A percentile compares a stretch with the other conserved stretches of the same genome.
phyloP scores from a whole-genome alignment of 148 eudicot species.

The Salicornia ramosissima region DNA sequence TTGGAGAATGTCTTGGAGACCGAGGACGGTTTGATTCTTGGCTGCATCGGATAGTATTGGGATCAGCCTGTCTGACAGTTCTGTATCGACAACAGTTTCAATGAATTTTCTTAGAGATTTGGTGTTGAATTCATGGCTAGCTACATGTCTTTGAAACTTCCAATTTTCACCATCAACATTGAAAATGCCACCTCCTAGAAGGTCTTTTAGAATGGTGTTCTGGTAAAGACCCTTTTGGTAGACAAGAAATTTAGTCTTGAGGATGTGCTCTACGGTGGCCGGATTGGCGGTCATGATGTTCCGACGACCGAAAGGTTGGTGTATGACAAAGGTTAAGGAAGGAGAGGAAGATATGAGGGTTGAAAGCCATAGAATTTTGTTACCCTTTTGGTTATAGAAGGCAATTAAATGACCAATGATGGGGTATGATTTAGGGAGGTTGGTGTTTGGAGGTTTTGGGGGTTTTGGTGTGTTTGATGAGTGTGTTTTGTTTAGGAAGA shows the following conservation, averaged over 20 bases:
- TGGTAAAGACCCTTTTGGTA: constrained; percentile 31
- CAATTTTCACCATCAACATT: constrained; percentile 37
- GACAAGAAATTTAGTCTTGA: constrained; percentile 16
- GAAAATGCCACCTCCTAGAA: constrained; percentile 43
- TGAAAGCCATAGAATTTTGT: constrained; percentile 12
- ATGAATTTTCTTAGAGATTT: constrained; percentile 34
- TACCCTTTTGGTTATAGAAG: background rate
- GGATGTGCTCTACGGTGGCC: constrained; percentile 8
- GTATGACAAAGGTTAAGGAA: constrained; percentile 11
- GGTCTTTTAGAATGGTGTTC: constrained; percentile 14
- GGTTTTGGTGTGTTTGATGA: background rate
- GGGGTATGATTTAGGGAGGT: background rate
- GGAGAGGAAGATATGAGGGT: constrained; percentile 18
- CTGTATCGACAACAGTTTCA: constrained; percentile 36
- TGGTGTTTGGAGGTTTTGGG: background rate
- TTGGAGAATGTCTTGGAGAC: constrained; percentile 27
- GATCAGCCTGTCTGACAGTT: constrained; percentile 32
- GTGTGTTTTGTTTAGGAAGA: background rate
- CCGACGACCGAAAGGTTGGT: constrained; percentile 15
- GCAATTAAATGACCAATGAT: constrained; percentile 19
- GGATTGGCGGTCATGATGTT: background rate
- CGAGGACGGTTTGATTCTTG: constrained; percentile 17
- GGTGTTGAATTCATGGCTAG: constrained; percentile 37
- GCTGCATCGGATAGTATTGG: constrained; percentile 28
- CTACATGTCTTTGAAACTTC: constrained; percentile 41